phyloP scores from a whole-genome alignment of 495 filamentous ascomycete species.

The Oidiodendron maius region DNA sequence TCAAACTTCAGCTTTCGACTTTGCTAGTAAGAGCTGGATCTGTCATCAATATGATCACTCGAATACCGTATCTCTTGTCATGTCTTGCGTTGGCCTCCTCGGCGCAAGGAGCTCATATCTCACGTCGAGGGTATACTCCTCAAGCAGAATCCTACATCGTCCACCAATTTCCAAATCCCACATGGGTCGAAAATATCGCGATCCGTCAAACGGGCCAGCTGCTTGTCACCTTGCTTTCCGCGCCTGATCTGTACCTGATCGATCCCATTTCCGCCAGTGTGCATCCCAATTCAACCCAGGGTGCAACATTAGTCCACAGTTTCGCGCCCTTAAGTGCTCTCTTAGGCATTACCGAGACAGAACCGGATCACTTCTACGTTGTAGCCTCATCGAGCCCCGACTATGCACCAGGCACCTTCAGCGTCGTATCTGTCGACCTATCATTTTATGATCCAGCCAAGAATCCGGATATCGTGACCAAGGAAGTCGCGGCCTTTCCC shows the following conservation, averaged over 20 bases:
- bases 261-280: conserved; percentile 22
- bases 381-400: conserved; percentile 9
- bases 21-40: too few relatives aligned
- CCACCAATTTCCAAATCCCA: conserved; percentile 27
- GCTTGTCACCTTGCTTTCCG: conserved; percentile 31
- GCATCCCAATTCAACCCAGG: conserved; percentile 11
- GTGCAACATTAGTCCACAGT: conserved; percentile 15
- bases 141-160: too few relatives aligned
- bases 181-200: conserved; percentile 37
- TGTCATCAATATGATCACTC: too few relatives aligned
- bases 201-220: conserved; percentile 28
- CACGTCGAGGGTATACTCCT: too few relatives aligned
- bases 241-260: conserved; percentile 36
- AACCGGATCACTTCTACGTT: conserved; percentile 25
- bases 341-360: conserved; percentile 27
- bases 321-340: conserved; percentile 19
- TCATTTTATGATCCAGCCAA: neutral
- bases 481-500: conserved; percentile 7
- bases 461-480: neutral
- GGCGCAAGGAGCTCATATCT: neutral
- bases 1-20: too few relatives aligned
- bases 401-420: neutral
- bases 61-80: neutral
- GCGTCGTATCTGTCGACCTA: conserved; percentile 11
- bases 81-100: neutral